Conservation (phyloP, 768 basidiomycete genomes). For the Amanita thiersii region DNA sequence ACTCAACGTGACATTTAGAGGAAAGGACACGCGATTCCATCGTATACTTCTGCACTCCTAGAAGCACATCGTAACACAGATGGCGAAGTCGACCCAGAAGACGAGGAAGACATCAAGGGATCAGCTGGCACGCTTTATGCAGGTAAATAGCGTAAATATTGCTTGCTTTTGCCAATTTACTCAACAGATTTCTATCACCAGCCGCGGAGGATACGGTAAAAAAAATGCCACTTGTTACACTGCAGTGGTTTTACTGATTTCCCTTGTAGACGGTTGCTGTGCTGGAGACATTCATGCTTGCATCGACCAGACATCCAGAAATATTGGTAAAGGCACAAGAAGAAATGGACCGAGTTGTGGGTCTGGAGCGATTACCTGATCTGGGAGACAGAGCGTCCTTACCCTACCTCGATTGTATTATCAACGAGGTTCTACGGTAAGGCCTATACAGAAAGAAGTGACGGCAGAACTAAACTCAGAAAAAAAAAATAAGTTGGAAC, state of each 20-base stretch:
- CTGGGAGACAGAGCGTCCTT: constrained; percentile 33
- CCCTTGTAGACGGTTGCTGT: constrained; percentile 39
- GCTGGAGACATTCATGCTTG: constrained; percentile 41
- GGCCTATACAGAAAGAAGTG: constrained; percentile 9
- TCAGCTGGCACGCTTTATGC: constrained; percentile 46
- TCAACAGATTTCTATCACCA: constrained; percentile 11
- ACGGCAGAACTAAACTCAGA: constrained; percentile 5
- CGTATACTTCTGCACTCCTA: constrained; percentile 37
- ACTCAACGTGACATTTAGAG: constrained; percentile 19
- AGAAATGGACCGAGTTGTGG: constrained; percentile 42
- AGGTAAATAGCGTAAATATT: constrained; percentile 22
- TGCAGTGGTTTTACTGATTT: background rate
- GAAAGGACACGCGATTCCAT: constrained; percentile 33
- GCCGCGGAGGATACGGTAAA: constrained; percentile 29
- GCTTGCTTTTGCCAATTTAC: background rate
- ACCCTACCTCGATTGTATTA: constrained; percentile 38
- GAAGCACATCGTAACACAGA: constrained; percentile 28
- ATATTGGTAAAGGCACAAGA: constrained; percentile 39
- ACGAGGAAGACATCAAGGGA: constrained; percentile 47
- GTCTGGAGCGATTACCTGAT: constrained; percentile 37
- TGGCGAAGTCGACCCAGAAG: constrained; percentile 27
- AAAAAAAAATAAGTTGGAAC: constrained; percentile 40
- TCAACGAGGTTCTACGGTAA: constrained; percentile 41
- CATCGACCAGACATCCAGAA: constrained; percentile 46
- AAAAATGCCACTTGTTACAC: constrained; percentile 1